Percentiles rank a stretch among this genome's conserved stretches.
Conservation (phyloP, 169 alveolate species). For the Theileria annulata region DNA sequence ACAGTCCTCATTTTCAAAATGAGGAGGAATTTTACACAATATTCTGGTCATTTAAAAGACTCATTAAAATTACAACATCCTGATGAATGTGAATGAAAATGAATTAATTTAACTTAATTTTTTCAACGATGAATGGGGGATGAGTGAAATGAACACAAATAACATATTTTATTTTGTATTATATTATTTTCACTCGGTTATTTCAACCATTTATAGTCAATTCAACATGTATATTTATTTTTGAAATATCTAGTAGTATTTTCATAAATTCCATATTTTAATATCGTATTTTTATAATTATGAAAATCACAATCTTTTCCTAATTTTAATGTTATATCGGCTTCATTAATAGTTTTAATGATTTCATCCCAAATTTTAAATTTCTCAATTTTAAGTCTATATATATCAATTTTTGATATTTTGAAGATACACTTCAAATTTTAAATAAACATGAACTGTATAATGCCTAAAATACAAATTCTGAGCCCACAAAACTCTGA, state of each 20-base stretch:
- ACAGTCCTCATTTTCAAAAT: background rate
- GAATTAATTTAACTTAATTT: background rate
- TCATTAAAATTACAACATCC: background rate
- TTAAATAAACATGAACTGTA: background rate
- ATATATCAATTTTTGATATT: background rate
- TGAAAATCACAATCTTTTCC: background rate
- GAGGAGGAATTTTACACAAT: background rate
- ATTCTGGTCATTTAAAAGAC: background rate
- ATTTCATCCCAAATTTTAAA: background rate
- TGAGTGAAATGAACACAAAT: background rate
- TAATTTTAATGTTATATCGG: background rate
- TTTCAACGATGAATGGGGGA: constrained; percentile 12
- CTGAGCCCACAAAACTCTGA: background rate
- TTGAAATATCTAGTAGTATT: background rate
- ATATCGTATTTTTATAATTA: background rate
- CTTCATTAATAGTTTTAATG: background rate
- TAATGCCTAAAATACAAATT: background rate
- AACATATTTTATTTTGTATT: background rate
- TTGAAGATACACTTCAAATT: background rate
- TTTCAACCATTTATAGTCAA: background rate
- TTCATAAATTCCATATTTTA: background rate
- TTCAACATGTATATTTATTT: background rate
- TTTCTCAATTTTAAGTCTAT: background rate
- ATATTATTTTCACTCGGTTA: too few species aligned
- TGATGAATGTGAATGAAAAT: background rate